These are phyloP conservation scores for Podosphaera leucotricha DNA, from an alignment of 2,329 filamentous ascomycete genomes.

Conservation along the genomic window DNA sequence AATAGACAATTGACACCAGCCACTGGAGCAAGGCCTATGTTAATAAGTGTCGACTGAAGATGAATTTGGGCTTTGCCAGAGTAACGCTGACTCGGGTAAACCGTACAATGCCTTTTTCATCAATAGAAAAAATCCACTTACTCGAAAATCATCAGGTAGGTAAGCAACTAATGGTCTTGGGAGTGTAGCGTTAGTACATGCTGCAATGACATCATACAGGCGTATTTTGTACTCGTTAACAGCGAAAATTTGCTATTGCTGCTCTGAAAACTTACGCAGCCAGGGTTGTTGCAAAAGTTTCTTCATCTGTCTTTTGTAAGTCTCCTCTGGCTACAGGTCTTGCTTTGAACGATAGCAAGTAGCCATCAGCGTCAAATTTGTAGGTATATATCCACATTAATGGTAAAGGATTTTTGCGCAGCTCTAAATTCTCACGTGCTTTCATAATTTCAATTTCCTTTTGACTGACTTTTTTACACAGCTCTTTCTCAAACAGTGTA, in stretches of 20 bases:
- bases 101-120: background rate
- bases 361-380: background rate
- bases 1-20: constrained; percentile 2
- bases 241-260: background rate
- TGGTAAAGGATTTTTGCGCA: background rate
- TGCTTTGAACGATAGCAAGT: background rate
- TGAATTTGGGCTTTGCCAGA: background rate
- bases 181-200: background rate
- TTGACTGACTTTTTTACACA: too few relatives aligned
- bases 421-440: background rate
- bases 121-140: background rate
- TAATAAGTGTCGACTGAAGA: background rate
- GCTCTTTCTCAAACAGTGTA: background rate
- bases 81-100: background rate
- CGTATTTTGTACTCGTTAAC: background rate
- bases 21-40: background rate
- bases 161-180: background rate
- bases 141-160: background rate
- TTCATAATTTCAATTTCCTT: too few relatives aligned
- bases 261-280: background rate
- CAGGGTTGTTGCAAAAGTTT: background rate
- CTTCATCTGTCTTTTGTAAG: background rate
- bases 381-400: background rate
- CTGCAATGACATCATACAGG: background rate
- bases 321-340: background rate